Base-by-base conservation (phyloP, 2,329 filamentous ascomycete species). In the Colletotrichum gigasporum region DNA sequence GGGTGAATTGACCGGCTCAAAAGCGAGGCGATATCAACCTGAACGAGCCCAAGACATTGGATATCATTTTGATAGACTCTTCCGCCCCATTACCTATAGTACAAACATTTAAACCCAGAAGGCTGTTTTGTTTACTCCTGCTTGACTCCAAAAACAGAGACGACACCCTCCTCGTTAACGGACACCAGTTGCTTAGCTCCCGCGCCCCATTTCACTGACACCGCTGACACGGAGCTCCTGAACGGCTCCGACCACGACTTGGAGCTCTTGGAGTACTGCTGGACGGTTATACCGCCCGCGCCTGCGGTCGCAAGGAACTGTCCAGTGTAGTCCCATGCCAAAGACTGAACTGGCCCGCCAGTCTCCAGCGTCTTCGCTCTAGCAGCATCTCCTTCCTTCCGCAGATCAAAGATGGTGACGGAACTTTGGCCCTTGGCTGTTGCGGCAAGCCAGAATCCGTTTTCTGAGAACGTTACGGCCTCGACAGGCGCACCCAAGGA, bases 371-470 rank as follows among this genome's bases (percentile, higher is more conserved):
- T 87, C 84, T 97, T 97, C 74, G 90, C 89, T 71, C 89, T 86
- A 5, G 90, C 90, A 16, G 91, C 90, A 69, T 93, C 94, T 66
- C 95, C 91, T 70, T 97, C 89, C 79, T 97, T 97, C 71, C 96
- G 90, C 65, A 99, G 84, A 77, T 98, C 95, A 83, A 96, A 98
- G 57, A 98, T 88, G 9, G 92, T 92, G 35, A 97, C 90, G 22
- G 85, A 90, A 20, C 89, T 91, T 68, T 94, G 92, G 28, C 89
- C 90, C 76, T 93, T 90, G 63, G 91, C 89, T 7, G 90, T 90
- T 5, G 93, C 91, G 2, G 95, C 95, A 68, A 99, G 90, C 93
- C 94, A 98, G 71, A 92, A 97, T 22, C 96, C 96, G 71, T 99
- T 99, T 77, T 99, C 96, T 0, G 94, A 97, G 79, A 99, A 99